phyloP scores from a whole-genome alignment of 306 rosid species.

The Coriaria nepalensis region DNA sequence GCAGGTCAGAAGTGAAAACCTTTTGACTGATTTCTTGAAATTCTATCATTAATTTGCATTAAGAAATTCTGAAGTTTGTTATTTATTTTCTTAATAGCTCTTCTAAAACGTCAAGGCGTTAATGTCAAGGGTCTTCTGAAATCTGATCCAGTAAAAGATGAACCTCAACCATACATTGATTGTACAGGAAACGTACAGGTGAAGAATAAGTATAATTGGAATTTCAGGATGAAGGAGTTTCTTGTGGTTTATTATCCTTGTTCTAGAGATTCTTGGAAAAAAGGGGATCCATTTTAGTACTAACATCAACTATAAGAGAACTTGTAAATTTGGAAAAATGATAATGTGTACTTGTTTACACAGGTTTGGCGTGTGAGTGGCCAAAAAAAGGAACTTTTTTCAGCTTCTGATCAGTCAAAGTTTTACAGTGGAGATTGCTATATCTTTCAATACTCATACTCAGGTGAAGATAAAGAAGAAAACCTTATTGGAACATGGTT shows the following conservation, averaged over 20 bases:
- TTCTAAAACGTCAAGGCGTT: constrained; percentile 92
- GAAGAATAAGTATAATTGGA: constrained; percentile 9
- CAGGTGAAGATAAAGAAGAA: constrained; percentile 93
- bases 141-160: constrained; percentile 83
- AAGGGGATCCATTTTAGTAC: too few species aligned
- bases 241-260: not conserved
- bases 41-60: too few species aligned
- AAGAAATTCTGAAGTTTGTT: not conserved
- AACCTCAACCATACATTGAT: constrained; percentile 81
- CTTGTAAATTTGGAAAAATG: constrained; percentile 14
- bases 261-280: too few species aligned
- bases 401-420: constrained; percentile 74
- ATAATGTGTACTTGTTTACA: constrained; percentile 19
- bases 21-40: constrained; percentile 4
- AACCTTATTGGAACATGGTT: constrained; percentile 82
- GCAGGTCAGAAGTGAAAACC: constrained; percentile 61
- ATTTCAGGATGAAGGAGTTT: constrained; percentile 7
- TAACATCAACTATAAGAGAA: not conserved
- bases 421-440: constrained; percentile 87
- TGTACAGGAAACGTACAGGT: constrained; percentile 98
- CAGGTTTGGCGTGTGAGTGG: constrained; percentile 94
- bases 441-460: constrained; percentile 76
- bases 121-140: constrained; percentile 94
- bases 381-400: constrained; percentile 61
- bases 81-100: constrained; percentile 46